Conservation (phyloP, 495 filamentous ascomycete genomes). For the Xylaria intraflava region DNA sequence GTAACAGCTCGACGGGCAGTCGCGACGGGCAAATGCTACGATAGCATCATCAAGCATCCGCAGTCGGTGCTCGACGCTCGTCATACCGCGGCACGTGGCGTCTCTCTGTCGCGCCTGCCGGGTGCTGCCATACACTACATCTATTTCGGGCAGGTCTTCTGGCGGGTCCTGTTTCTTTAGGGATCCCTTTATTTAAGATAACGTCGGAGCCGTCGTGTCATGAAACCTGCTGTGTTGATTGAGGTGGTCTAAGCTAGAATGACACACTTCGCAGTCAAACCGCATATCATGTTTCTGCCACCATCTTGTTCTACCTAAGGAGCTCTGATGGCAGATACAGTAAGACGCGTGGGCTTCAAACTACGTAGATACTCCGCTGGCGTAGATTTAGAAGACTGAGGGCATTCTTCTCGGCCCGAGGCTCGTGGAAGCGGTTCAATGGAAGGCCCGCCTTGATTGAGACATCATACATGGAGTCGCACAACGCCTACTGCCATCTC, state of each 20-base stretch:
- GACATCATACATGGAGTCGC: conserved; percentile 2
- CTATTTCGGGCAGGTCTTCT: neutral
- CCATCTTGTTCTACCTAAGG: neutral
- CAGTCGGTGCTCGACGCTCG: neutral
- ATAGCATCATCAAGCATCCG: neutral
- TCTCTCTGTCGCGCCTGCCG: neutral
- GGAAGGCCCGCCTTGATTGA: neutral
- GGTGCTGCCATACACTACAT: neutral
- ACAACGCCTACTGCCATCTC: neutral
- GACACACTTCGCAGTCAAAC: too few species aligned
- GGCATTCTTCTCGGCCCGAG: neutral
- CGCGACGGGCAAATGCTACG: neutral
- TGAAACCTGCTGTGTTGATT: neutral
- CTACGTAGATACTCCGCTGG: too few species aligned
- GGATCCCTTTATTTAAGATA: too few species aligned
- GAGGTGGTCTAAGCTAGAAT: neutral
- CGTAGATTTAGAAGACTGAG: neutral
- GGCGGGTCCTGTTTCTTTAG: neutral
- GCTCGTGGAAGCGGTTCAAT: neutral
- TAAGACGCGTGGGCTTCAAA: neutral
- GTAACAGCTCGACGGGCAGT: neutral
- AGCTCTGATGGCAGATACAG: neutral
- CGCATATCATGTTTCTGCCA: neutral
- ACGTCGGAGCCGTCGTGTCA: neutral
- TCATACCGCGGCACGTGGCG: conserved; percentile 2